phyloP scores from a whole-genome alignment of 768 basidiomycete species.

The Tulasnella sp. region DNA sequence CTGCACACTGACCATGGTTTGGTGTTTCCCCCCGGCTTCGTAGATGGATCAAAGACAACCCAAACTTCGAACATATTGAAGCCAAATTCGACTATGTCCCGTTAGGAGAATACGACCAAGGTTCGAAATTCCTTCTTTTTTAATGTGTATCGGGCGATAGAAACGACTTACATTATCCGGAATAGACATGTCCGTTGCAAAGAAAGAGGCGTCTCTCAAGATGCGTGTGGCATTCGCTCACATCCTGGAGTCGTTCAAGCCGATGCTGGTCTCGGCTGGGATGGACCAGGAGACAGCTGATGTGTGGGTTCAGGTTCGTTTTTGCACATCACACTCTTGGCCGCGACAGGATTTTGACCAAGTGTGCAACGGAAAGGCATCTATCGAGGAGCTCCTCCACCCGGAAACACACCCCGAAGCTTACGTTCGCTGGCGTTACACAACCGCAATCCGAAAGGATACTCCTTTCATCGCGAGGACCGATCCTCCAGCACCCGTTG shows the following conservation, averaged over 20 bases:
- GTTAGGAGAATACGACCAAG: not conserved
- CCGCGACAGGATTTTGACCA: not conserved
- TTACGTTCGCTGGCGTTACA: constrained; percentile 15
- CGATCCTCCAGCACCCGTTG: not conserved
- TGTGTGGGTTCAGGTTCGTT: not conserved
- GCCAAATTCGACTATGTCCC: not conserved
- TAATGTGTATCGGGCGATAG: not conserved
- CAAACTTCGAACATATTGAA: constrained; percentile 17
- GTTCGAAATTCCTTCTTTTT: not conserved
- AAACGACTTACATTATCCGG: not conserved
- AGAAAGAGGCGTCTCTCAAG: not conserved
- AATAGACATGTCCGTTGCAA: not conserved
- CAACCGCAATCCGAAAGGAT: constrained; percentile 11
- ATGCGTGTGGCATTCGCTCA: not conserved
- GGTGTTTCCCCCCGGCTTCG: not conserved
- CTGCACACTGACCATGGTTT: no score
- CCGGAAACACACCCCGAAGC: constrained; percentile 1
- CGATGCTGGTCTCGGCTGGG: not conserved
- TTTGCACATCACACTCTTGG: not conserved
- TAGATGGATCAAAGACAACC: constrained; percentile 19
- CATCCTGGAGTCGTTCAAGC: constrained; percentile 7
- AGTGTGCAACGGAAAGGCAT: not conserved
- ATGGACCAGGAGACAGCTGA: not conserved
- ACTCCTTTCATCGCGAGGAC: constrained; percentile 1
- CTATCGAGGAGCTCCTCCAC: constrained; percentile 4